A percentile compares a stretch with the other conserved stretches of the same genome.
These are phyloP conservation scores for Ambrosia trifida DNA, from an alignment of 129 eudicot genomes.

Conservation along the genomic window DNA sequence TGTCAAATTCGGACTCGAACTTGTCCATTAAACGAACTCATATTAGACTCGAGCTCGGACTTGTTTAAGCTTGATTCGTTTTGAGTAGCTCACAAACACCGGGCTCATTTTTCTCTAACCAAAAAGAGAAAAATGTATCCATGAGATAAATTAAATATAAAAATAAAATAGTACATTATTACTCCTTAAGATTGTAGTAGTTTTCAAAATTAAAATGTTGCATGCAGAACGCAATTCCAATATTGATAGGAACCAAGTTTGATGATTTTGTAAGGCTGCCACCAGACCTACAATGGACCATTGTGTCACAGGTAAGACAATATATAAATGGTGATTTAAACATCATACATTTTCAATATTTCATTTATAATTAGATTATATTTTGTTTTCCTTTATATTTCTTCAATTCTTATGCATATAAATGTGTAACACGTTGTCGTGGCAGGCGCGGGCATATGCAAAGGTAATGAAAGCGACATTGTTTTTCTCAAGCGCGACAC, in stretches of 20 bases:
- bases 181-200: not conserved
- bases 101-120: too few species aligned
- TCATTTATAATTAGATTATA: not conserved
- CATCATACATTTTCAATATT: not conserved
- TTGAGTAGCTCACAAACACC: too few species aligned
- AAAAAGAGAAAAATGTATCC: too few species aligned
- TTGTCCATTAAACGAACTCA: too few species aligned
- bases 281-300: conserved; percentile 81
- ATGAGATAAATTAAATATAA: not conserved
- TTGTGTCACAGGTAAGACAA: conserved; percentile 61
- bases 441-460: conserved; percentile 78
- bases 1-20: too few species aligned
- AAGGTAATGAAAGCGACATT: conserved; percentile 74
- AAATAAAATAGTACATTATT: not conserved
- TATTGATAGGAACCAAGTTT: conserved; percentile 86
- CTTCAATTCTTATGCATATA: not conserved
- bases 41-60: too few species aligned
- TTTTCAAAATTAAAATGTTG: conserved; percentile 22
- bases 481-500: conserved; percentile 79
- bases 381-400: not conserved
- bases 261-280: conserved; percentile 87
- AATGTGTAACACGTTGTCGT: not conserved
- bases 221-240: conserved; percentile 84
- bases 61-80: too few species aligned
- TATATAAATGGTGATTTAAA: not conserved